Base-by-base conservation (phyloP, 768 basidiomycete species). In the Macrocybe gigantea region DNA sequence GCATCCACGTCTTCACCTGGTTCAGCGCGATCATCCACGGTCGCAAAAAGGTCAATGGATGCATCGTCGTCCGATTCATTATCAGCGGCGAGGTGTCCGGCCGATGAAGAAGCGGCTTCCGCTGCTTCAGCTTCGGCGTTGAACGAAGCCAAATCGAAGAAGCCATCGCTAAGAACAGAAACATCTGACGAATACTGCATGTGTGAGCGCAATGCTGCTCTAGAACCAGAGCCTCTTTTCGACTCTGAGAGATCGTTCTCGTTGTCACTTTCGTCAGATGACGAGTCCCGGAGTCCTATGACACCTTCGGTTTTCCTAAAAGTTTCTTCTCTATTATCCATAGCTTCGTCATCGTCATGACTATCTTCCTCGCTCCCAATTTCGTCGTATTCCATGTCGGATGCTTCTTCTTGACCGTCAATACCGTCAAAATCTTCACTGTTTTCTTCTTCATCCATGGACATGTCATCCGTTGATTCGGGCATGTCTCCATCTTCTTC, bases 121-220 rank as follows among this genome's bases (percentile, higher is more conserved):
- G 82, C 78, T 54, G 78, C 79, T 61, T 90, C 88, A 2, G 85
- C 85, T 61, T 93, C 82, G 2, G 82, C 75, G 57, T 98, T 96
- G 72, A 99, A 99, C 13, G 80, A 74, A 30, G 80, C 79, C 41
- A 99, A 75, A 52, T 86, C 77, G 66, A 98, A 98, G 70, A 98
- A 98, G 10, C 74, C 81, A 60, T 98, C 95, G 63, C 97, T 85
- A 30, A 97, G 77, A 38, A 75, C 74, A 37, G 64, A 57, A 43
- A 39, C 44, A 55, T 53, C 37, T 29, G 45, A 37, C 48, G 51
- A 48, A 54, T 57, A 41, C 57, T 65, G 45, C 33, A 29, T 45
- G 47, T 14, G 33, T 60, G 51, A 54, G 45, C 41, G 56, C 52
- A 45, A 61, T 53, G 41, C 54, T 57, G 12, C 58, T 56, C 15